A percentile compares a stretch with the other conserved stretches of the same genome.
These are phyloP conservation scores for Catharanthus roseus DNA, from an alignment of 257 asterid genomes.

Conservation along the genomic window DNA sequence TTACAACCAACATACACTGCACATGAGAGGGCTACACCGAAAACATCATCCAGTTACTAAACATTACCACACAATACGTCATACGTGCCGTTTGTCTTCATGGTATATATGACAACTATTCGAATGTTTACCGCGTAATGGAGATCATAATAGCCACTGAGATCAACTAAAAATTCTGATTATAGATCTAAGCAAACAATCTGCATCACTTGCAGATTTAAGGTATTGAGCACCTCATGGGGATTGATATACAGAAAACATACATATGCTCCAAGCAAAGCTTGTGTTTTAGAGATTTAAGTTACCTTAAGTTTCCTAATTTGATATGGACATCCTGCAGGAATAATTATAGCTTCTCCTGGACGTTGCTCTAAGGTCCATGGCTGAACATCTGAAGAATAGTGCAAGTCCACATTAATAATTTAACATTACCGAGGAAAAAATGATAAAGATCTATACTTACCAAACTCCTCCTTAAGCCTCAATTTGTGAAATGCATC, in stretches of 20 bases:
- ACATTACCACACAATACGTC: not conserved
- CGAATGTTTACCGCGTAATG: not conserved
- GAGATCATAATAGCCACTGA: not conserved
- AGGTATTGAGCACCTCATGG: not conserved
- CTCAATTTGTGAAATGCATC: constrained; percentile 88
- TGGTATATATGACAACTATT: not conserved
- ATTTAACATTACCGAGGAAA: not conserved
- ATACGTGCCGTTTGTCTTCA: not conserved
- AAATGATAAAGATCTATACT: constrained; percentile 20
- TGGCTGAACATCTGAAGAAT: constrained; percentile 71
- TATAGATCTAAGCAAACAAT: not conserved
- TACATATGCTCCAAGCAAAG: not conserved
- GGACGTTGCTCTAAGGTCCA: constrained; percentile 80
- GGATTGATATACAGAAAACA: not conserved
- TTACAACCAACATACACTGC: not conserved
- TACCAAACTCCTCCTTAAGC: constrained; percentile 94
- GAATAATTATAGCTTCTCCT: constrained; percentile 92
- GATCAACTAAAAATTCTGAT: not conserved
- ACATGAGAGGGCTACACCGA: not conserved
- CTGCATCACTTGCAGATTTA: not conserved
- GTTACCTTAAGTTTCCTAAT: constrained; percentile 68
- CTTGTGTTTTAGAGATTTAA: not conserved
- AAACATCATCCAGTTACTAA: not conserved
- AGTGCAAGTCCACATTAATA: constrained; percentile 11
- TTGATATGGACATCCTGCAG: constrained; percentile 99